Percentiles rank a stretch among this genome's conserved stretches.
Evolutionary conservation across 192 early-diverging fungal species (phyloP).

Genomic region (Helicostylum pulchrum): DNA sequence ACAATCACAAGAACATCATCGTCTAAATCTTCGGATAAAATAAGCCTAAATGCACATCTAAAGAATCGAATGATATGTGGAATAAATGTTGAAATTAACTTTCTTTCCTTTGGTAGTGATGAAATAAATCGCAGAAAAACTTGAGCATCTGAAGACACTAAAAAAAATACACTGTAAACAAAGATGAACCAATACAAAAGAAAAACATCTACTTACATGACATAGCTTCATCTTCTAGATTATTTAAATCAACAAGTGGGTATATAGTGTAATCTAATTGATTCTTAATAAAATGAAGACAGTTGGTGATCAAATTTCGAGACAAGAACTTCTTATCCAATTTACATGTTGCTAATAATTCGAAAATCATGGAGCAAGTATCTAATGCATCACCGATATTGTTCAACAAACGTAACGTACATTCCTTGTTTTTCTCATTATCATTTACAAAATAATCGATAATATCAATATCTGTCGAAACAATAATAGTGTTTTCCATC

Average conservation of each 20-base stretch:
- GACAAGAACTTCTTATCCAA: constrained; percentile 21
- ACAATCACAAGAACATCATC: constrained; percentile 47
- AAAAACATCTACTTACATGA: neutral
- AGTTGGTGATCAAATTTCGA: constrained; percentile 15
- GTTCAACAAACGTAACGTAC: neutral
- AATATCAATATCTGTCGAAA: constrained; percentile 7
- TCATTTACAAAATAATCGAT: constrained; percentile 1
- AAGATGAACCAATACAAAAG: neutral
- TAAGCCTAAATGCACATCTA: neutral
- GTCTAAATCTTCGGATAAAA: constrained; percentile 39
- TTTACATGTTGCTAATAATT: constrained; percentile 17
- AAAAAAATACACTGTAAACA: no score
- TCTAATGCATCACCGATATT: constrained; percentile 11
- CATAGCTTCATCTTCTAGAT: neutral
- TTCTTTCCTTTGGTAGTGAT: neutral
- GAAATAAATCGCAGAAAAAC: neutral
- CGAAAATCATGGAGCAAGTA: neutral
- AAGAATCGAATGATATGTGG: constrained; percentile 18
- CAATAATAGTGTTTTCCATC: constrained; percentile 10
- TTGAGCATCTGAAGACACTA: neutral
- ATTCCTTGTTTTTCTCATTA: neutral
- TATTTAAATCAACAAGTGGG: constrained; percentile 19
- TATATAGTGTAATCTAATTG: constrained; percentile 27
- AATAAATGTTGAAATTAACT: constrained; percentile 9
- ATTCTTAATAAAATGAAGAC: constrained; percentile 26